phyloP scores from a whole-genome alignment of 1,284 basidiomycete species.

The Inonotus obliquus region DNA sequence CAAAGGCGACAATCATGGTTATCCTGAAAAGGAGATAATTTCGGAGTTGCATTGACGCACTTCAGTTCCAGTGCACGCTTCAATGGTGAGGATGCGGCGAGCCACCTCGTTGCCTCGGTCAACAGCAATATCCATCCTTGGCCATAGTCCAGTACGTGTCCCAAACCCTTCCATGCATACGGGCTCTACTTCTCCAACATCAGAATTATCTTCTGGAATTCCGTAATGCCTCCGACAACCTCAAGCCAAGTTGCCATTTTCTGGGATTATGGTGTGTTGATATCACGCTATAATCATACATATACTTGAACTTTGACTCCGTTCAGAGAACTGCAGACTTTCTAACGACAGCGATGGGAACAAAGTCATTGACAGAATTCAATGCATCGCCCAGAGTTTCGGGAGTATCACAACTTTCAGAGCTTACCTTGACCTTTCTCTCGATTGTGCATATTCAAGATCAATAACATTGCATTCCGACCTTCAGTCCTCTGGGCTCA shows the following conservation, averaged over 20 bases:
- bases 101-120: not conserved
- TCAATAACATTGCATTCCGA: slow-evolving; percentile 30
- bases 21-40: not conserved
- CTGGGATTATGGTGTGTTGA: slow-evolving; percentile 52
- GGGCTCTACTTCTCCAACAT: not conserved
- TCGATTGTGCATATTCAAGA: slow-evolving; percentile 5
- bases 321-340: slow-evolving; percentile 50
- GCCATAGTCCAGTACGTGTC: not conserved
- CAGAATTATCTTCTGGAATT: not conserved
- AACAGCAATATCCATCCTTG: not conserved
- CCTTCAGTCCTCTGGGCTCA: slow-evolving; percentile 35
- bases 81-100: not conserved
- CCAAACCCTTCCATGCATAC: not conserved
- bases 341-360: slow-evolving; percentile 42
- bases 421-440: slow-evolving; percentile 26
- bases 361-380: slow-evolving; percentile 30
- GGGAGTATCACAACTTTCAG: slow-evolving; percentile 21
- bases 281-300: not conserved
- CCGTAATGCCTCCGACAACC: not conserved
- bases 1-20: no score
- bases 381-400: slow-evolving; percentile 10
- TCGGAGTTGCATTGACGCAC: not conserved
- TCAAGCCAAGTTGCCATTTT: slow-evolving; percentile 46
- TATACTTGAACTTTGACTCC: not conserved
- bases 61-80: not conserved